A percentile compares a stretch with the other conserved stretches of the same genome.
These are phyloP conservation scores for Clitocybe nebularis DNA, from an alignment of 1,284 basidiomycete genomes.

Conservation along the genomic window DNA sequence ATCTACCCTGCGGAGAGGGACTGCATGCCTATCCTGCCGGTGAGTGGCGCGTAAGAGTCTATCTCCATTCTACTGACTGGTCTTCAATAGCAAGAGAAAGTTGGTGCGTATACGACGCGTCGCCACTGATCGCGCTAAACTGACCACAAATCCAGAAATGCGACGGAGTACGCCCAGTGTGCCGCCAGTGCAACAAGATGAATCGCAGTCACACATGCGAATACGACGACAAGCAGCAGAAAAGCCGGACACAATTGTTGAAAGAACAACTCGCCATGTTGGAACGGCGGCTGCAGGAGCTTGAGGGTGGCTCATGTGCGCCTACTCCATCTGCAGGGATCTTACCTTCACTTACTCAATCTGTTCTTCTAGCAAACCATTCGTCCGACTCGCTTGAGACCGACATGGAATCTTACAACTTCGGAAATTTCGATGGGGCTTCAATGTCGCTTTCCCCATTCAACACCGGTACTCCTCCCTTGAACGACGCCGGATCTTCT, in stretches of 20 bases:
- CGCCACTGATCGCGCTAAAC: slow-evolving; percentile 1
- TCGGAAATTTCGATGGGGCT: background rate
- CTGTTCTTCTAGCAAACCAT: no score
- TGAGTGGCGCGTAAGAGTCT: slow-evolving; percentile 22
- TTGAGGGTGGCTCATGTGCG: slow-evolving; percentile 33
- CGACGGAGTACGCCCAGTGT: slow-evolving; percentile 53
- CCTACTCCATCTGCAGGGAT: no score
- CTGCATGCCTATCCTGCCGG: slow-evolving; percentile 56
- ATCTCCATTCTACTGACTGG: background rate
- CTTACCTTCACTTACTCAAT: no score
- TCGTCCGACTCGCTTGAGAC: background rate
- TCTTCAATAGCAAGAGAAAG: slow-evolving; percentile 48
- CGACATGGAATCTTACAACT: background rate
- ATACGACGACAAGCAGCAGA: slow-evolving; percentile 59
- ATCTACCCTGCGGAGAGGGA: slow-evolving; percentile 48
- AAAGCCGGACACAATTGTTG: slow-evolving; percentile 57
- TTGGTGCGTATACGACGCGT: slow-evolving; percentile 37
- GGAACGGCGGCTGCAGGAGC: slow-evolving; percentile 50
- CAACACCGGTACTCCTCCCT: background rate
- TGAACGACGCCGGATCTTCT: background rate
- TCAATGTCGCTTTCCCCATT: background rate
- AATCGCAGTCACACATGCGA: slow-evolving; percentile 49
- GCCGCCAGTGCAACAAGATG: slow-evolving; percentile 54
- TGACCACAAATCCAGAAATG: slow-evolving; percentile 42
- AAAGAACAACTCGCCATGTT: slow-evolving; percentile 53